These are phyloP conservation scores for Phaffomyces opuntiae DNA, from an alignment of 805 yeast species.

Conservation along the genomic window DNA sequence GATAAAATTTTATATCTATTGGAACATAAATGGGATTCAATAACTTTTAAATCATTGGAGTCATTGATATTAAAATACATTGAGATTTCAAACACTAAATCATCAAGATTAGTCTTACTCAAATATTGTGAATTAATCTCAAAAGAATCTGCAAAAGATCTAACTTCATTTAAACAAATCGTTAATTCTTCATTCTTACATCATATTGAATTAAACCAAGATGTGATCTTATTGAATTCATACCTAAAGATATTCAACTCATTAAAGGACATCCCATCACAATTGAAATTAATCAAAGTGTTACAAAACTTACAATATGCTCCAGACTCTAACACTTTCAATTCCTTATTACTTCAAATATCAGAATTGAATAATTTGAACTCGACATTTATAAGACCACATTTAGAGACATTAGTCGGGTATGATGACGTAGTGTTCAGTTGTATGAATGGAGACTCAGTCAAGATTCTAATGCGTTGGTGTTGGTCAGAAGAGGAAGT, in stretches of 20 bases:
- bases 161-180: background rate
- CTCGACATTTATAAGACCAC: background rate
- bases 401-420: background rate
- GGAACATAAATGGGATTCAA: background rate
- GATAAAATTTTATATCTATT: constrained; percentile 6
- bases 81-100: background rate
- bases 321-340: background rate
- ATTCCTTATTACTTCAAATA: background rate
- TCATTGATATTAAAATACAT: background rate
- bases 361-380: background rate
- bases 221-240: background rate
- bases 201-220: background rate
- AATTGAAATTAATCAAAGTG: background rate
- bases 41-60: background rate
- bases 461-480: background rate
- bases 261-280: background rate
- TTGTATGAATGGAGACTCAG: background rate
- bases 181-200: background rate
- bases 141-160: background rate
- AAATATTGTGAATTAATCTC: background rate
- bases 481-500: background rate
- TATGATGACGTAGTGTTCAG: constrained; percentile 1
- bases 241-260: background rate
- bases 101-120: background rate
- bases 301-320: background rate